phyloP scores from a whole-genome alignment of 1,139 yeast species.

The Debaryomyces sp. region DNA sequence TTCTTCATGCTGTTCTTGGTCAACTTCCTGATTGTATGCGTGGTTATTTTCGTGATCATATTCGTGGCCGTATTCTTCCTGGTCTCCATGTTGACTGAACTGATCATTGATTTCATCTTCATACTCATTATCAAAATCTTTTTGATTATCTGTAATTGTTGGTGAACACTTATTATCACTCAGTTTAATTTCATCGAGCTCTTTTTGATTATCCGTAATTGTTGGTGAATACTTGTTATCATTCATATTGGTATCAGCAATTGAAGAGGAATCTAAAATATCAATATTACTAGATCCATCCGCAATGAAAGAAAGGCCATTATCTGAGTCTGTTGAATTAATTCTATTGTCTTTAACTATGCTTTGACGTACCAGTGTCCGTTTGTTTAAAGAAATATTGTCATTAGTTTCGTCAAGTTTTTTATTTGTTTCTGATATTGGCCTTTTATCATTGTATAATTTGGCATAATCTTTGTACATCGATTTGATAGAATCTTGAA shows the following conservation, averaged over 20 bases:
- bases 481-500: conserved; percentile 20
- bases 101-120: background rate
- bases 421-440: conserved; percentile 1
- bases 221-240: too few species aligned
- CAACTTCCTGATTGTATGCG: background rate
- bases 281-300: conserved; percentile 11
- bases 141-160: conserved; percentile 1
- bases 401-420: background rate
- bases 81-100: background rate
- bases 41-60: background rate
- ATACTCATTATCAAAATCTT: conserved; percentile 9
- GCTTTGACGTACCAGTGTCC: background rate
- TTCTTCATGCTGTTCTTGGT: background rate
- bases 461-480: conserved; percentile 28
- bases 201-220: too few species aligned
- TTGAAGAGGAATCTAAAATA: conserved; percentile 20
- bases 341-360: background rate
- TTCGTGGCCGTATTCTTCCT: background rate
- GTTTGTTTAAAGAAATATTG: background rate
- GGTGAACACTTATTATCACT: background rate
- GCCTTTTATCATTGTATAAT: conserved; percentile 8
- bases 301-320: background rate
- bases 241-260: conserved; percentile 16
- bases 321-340: background rate
- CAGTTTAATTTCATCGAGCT: background rate